Evolutionary conservation across 2,329 filamentous ascomycete genomes (phyloP), one percentile per base, ranked within the genome.

Genomic region (Colletotrichum tropicale): DNA sequence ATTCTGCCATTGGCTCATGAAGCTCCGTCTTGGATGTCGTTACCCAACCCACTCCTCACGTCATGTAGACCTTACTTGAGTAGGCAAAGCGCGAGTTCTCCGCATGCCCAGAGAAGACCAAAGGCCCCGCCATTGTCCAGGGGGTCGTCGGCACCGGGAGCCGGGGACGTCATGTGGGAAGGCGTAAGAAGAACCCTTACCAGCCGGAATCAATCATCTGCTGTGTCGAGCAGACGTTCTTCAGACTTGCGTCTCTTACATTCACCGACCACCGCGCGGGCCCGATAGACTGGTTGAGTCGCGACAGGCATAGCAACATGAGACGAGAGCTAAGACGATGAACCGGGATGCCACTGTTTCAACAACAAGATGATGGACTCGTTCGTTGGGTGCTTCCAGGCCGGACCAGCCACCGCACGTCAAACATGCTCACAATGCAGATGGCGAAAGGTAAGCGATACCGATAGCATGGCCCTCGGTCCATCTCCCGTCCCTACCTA

Each of bases 341-440:
- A 26, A 56, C 71, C 56, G 36, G 71, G 66, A 70, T 70, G 36
- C 66, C 66, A 74, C 48, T 30, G 38, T 65, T 70, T 69, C 66
- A 70, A 65, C 43, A 56, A 30, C 30, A 30, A 61, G 15, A 72
- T 65, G 38, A 79, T 80, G 77, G 77, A 78, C 21, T 70, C 74
- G 8, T 78, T 75, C 66, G 70, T 78, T 24, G 73, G 70, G 24
- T 78, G 76, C 56, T 80, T 80, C 75, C 68, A 67, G 56, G 64
- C 76, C 18, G 69, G 67, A 16, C 34, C 69, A 38, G 10, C 65
- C 70, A 67, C 67, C 26, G 70, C 74, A 24, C 79, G 76, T 55
- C 77, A 77, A 68, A 80, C 79, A n/a, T 81, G 79, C 62, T 76
- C 72, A 16, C 79, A 81, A 62, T 81, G 79, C 67, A 75, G 79